These are phyloP conservation scores for Trichoderma gamsii DNA, from an alignment of 495 filamentous ascomycete genomes.

Conservation along the genomic window DNA sequence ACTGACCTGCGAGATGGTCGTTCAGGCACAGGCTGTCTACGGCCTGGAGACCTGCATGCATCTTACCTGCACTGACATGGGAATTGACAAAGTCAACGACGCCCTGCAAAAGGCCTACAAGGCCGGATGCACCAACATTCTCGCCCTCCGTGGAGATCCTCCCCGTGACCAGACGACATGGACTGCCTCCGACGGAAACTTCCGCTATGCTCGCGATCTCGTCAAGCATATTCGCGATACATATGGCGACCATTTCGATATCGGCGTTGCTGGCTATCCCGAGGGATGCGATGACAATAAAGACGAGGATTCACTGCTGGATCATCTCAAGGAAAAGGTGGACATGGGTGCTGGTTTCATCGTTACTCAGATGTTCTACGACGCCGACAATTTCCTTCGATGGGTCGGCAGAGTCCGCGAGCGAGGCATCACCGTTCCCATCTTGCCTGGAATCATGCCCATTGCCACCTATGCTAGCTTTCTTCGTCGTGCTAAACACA, in stretches of 20 bases:
- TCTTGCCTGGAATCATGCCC: constrained; percentile 98
- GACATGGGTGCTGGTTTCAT: constrained; percentile 91
- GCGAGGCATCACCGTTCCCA: constrained; percentile 79
- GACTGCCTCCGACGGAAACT: constrained; percentile 77
- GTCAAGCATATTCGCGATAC: constrained; percentile 84
- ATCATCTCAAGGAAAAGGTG: constrained; percentile 96
- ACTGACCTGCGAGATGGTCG: constrained; percentile 96
- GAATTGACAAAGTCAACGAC: constrained; percentile 77
- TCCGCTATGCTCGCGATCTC: constrained; percentile 87
- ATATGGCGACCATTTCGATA: constrained; percentile 95
- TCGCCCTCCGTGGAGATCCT: constrained; percentile 91
- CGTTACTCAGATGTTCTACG: constrained; percentile 99
- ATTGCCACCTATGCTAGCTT: constrained; percentile 94
- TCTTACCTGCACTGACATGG: constrained; percentile 98
- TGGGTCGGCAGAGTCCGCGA: constrained; percentile 85
- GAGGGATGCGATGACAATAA: constrained; percentile 92
- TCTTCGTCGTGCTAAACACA: constrained; percentile 81
- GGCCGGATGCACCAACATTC: constrained; percentile 94
- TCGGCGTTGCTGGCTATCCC: constrained; percentile 95
- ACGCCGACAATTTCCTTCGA: constrained; percentile 84
- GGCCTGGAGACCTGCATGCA: constrained; percentile 99
- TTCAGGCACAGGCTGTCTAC: constrained; percentile 91
- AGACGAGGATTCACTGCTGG: constrained; percentile 75
- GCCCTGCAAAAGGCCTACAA: constrained; percentile 87
- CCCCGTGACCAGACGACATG: constrained; percentile 92